A percentile compares a stretch with the other conserved stretches of the same genome.
phyloP scores from a whole-genome alignment of 1,284 basidiomycete species.

The Rhodotorula sp. region DNA sequence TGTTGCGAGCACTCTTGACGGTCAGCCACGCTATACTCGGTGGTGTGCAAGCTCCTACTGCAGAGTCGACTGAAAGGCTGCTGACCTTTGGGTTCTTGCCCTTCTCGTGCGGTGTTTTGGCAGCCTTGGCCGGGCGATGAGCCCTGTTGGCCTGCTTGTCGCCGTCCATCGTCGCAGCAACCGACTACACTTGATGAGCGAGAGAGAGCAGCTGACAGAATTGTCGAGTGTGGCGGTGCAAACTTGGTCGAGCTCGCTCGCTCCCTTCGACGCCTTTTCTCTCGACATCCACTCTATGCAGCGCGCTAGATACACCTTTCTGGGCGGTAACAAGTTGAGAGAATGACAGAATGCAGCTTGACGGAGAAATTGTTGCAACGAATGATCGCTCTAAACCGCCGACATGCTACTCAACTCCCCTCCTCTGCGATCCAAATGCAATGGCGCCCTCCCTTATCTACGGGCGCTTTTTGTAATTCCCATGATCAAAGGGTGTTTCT shows the following conservation, averaged over 20 bases:
- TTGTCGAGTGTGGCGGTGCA: neutral
- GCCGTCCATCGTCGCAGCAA: constrained; percentile 18
- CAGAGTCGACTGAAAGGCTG: constrained; percentile 43
- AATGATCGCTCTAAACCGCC: too few relatives aligned
- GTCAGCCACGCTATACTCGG: neutral
- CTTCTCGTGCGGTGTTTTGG: constrained; percentile 56
- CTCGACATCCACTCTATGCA: too few relatives aligned
- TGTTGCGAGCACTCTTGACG: constrained; percentile 34
- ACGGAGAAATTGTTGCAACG: too few relatives aligned
- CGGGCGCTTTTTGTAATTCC: neutral
- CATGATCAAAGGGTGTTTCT: too few relatives aligned
- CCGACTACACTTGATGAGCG: neutral
- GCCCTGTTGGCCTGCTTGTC: constrained; percentile 35
- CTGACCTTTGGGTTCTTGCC: constrained; percentile 93
- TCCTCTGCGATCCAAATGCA: too few relatives aligned
- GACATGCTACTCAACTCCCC: too few relatives aligned
- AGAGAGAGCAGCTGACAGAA: neutral
- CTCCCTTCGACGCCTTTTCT: too few relatives aligned
- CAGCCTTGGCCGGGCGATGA: constrained; percentile 29
- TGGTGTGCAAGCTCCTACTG: neutral
- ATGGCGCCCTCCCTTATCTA: neutral
- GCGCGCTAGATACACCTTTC: too few relatives aligned
- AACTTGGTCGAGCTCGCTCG: neutral
- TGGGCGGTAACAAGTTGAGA: neutral
- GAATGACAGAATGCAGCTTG: neutral